phyloP scores from a whole-genome alignment of 2,329 filamentous ascomycete species.

The Pestalotiopsis sp. region DNA sequence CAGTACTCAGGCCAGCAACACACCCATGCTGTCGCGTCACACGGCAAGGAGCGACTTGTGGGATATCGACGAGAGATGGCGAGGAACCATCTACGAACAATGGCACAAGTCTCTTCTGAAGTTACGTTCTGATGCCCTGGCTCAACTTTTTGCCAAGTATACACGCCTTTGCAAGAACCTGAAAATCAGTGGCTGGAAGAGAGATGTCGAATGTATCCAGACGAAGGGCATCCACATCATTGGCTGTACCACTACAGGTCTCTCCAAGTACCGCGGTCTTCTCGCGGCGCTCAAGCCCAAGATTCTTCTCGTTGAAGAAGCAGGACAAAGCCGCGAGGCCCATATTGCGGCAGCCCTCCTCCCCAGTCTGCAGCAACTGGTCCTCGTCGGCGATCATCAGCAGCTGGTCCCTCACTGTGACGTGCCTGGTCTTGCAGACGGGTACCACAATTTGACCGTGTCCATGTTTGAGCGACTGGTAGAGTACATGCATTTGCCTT shows the following conservation, averaged over 20 bases:
- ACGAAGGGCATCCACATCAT: conserved; percentile 52
- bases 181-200: conserved; percentile 60
- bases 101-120: conserved; percentile 60
- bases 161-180: conserved; percentile 50
- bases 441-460: conserved; percentile 69
- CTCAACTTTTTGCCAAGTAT: conserved; percentile 52
- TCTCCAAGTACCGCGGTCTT: conserved; percentile 78
- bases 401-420: conserved; percentile 75
- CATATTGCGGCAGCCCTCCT: conserved; percentile 56
- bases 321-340: conserved; percentile 74
- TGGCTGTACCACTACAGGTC: conserved; percentile 74
- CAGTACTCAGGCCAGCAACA: conserved; percentile 21
- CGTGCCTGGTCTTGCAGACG: conserved; percentile 56
- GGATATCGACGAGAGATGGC: conserved; percentile 54
- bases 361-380: conserved; percentile 53
- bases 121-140: conserved; percentile 48
- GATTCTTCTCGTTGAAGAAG: conserved; percentile 77
- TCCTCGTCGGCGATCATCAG: conserved; percentile 76
- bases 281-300: conserved; percentile 67
- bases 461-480: conserved; percentile 83
- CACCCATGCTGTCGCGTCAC: conserved; percentile 34
- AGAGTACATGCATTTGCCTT: conserved; percentile 60
- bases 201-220: conserved; percentile 50
- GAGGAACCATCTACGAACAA: conserved; percentile 68
- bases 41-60: conserved; percentile 57